A percentile compares a stretch with the other conserved stretches of the same genome.
phyloP scores from a whole-genome alignment of 805 yeast genomes.

The Saturnispora mendoncae region DNA sequence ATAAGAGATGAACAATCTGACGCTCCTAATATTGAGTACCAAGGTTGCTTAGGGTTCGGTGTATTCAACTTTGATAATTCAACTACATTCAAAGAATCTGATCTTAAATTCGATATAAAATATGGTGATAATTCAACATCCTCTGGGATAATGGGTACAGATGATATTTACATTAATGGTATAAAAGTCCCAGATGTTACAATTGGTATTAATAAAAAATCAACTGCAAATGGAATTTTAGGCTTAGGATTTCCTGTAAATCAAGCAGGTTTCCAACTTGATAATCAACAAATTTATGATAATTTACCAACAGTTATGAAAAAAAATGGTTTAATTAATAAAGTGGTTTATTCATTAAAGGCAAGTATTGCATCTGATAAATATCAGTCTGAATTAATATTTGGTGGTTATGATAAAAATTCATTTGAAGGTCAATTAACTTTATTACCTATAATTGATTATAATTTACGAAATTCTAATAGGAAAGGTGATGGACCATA shows the following conservation, averaged over 20 bases:
- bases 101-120: constrained; percentile 25
- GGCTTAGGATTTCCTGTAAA: constrained; percentile 64
- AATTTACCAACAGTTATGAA: constrained; percentile 57
- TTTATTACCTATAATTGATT: constrained; percentile 14
- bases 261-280: constrained; percentile 41
- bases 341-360: constrained; percentile 45
- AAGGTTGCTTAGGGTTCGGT: constrained; percentile 32
- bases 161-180: constrained; percentile 42
- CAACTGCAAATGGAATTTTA: constrained; percentile 55
- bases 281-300: constrained; percentile 30
- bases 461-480: constrained; percentile 22
- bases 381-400: constrained; percentile 38
- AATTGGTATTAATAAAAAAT: constrained; percentile 57
- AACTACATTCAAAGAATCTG: constrained; percentile 22
- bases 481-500: constrained; percentile 20
- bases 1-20: neutral
- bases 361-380: constrained; percentile 28
- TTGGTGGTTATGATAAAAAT: constrained; percentile 55
- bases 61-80: constrained; percentile 33
- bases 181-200: constrained; percentile 39
- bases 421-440: constrained; percentile 37
- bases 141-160: constrained; percentile 45
- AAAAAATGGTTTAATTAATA: constrained; percentile 42
- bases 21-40: neutral
- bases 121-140: constrained; percentile 38